Evolutionary conservation across 2,329 filamentous ascomycete genomes (phyloP).

Genomic region (Fusarium sambucinum): DNA sequence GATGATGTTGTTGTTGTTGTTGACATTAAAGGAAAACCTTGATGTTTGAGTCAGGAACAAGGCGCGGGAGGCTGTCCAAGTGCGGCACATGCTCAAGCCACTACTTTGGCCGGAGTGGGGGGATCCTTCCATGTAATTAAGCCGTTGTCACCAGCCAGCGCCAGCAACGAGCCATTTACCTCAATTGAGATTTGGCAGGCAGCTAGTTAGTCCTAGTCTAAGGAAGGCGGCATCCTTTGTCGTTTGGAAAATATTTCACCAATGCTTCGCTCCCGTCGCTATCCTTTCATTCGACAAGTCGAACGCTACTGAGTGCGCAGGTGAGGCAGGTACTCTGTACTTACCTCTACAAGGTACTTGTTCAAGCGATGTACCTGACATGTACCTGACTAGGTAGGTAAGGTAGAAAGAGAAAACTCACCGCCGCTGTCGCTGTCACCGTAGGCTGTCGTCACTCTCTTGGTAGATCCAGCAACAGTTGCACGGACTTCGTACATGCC

Average conservation of each 20-base stretch:
- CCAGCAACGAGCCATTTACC: constrained; percentile 20
- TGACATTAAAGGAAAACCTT: constrained; percentile 22
- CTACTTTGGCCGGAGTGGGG: constrained; percentile 21
- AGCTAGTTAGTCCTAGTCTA: not conserved
- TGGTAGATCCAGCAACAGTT: constrained; percentile 13
- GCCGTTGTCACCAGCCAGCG: constrained; percentile 36
- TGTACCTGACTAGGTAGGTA: constrained; percentile 2
- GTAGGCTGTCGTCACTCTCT: not conserved
- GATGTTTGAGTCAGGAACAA: constrained; percentile 41
- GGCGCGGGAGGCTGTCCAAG: constrained; percentile 32
- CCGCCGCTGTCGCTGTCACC: constrained; percentile 14
- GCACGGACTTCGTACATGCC: constrained; percentile 40
- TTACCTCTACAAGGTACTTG: not conserved
- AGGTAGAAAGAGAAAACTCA: constrained; percentile 12
- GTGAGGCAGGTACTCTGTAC: constrained; percentile 4
- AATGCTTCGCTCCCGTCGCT: not conserved
- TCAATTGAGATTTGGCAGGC: constrained; percentile 37
- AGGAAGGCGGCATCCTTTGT: constrained; percentile 12
- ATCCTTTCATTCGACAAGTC: not conserved
- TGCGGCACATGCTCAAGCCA: constrained; percentile 40
- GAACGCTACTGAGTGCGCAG: not conserved
- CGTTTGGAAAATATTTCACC: constrained; percentile 13
- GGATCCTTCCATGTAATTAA: constrained; percentile 33
- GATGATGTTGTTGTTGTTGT: not conserved
- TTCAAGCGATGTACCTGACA: not conserved